These are phyloP conservation scores for Nitzschia sp. DNA, from an alignment of 108 stramenopile genomes.

Conservation along the genomic window DNA sequence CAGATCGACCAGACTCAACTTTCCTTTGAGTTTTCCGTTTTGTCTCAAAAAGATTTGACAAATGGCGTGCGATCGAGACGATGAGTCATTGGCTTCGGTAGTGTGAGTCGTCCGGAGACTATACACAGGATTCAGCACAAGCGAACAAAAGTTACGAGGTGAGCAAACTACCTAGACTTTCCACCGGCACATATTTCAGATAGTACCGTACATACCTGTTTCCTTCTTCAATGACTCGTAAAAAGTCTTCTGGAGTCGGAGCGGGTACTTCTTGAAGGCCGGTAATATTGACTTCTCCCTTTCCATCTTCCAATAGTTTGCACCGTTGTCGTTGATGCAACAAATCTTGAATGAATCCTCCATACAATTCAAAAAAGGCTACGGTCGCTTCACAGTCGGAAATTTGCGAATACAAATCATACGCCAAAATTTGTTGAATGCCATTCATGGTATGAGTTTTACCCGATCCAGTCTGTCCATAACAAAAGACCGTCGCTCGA, in stretches of 20 bases:
- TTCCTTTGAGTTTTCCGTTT: conserved; percentile 70
- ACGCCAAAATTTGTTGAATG: conserved; percentile 86
- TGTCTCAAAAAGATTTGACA: conserved; percentile 93
- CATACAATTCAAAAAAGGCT: conserved; percentile 97
- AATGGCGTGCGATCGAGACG: conserved; percentile 96
- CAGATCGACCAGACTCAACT: conserved; percentile 94
- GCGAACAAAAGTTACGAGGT: neutral
- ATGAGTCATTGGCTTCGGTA: conserved; percentile 91
- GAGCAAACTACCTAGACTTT: neutral
- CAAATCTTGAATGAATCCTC: conserved; percentile 95
- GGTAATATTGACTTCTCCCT: conserved; percentile 91
- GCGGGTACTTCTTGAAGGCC: conserved; percentile 89
- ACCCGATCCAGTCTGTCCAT: conserved; percentile 85
- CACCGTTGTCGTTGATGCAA: conserved; percentile 90
- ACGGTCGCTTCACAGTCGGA: conserved; percentile 23
- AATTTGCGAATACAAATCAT: conserved; percentile 82
- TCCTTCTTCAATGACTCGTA: conserved; percentile 80
- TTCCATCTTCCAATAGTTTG: conserved; percentile 96
- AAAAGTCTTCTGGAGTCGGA: conserved; percentile 71
- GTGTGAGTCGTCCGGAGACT: conserved; percentile 94
- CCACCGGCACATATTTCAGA: too few species aligned
- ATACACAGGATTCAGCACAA: neutral
- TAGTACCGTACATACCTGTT: conserved; percentile 52
- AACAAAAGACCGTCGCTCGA: conserved; percentile 94
- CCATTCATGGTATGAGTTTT: conserved; percentile 97